These are phyloP conservation scores for Cryptococcus sp. DNA, from an alignment of 1,284 basidiomycete genomes.

Conservation along the genomic window DNA sequence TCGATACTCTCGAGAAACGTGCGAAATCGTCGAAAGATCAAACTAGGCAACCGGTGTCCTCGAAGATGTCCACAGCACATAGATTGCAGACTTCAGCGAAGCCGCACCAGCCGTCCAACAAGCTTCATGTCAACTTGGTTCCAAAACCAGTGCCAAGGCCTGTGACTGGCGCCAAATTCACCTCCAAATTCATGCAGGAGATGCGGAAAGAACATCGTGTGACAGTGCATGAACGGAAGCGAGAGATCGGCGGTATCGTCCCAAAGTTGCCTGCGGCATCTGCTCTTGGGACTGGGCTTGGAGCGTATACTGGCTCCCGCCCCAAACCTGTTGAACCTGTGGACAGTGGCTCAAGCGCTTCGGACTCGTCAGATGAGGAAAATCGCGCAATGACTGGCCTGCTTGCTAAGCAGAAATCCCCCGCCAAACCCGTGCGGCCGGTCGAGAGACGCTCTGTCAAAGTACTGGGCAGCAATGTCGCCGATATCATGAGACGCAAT, in stretches of 20 bases:
- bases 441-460: constrained; percentile 70
- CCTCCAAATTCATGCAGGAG: constrained; percentile 46
- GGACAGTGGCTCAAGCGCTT: constrained; percentile 48
- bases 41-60: constrained; percentile 8
- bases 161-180: constrained; percentile 26
- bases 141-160: constrained; percentile 32
- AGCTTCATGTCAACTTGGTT: constrained; percentile 44
- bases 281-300: constrained; percentile 41
- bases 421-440: constrained; percentile 53
- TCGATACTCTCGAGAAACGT: constrained; percentile 46
- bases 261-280: constrained; percentile 36
- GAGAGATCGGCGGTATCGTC: constrained; percentile 23
- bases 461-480: constrained; percentile 57
- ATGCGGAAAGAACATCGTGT: constrained; percentile 36
- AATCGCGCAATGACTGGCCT: constrained; percentile 63
- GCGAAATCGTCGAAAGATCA: constrained; percentile 27
- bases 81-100: constrained; percentile 13
- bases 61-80: constrained; percentile 11
- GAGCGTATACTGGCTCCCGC: constrained; percentile 37
- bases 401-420: constrained; percentile 65
- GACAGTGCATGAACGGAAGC: constrained; percentile 17
- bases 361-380: constrained; percentile 59
- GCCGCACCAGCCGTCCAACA: constrained; percentile 19
- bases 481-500: constrained; percentile 50
- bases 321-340: constrained; percentile 21